Evolutionary conservation across 805 yeast species (phyloP).

Genomic region (Debaryomyces hansenii): DNA sequence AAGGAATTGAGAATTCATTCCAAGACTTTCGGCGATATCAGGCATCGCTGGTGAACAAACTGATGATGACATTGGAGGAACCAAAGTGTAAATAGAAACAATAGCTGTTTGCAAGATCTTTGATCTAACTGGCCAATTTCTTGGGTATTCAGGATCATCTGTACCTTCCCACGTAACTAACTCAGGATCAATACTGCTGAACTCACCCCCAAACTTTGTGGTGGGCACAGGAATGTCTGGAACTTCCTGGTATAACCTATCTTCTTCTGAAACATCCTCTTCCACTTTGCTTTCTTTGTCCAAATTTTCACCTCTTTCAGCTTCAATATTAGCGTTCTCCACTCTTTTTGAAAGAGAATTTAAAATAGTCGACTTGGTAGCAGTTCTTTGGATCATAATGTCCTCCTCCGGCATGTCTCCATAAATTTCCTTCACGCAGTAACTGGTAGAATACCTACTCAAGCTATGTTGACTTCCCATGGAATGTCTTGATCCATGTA

Average conservation of each 20-base stretch:
- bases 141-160: slow-evolving; percentile 61
- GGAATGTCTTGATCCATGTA: not conserved
- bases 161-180: slow-evolving; percentile 67
- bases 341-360: slow-evolving; percentile 32
- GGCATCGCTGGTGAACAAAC: slow-evolving; percentile 61
- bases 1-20: slow-evolving; percentile 41
- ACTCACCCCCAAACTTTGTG: slow-evolving; percentile 52
- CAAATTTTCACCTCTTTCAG: slow-evolving; percentile 6
- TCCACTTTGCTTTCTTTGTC: slow-evolving; percentile 17
- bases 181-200: slow-evolving; percentile 58
- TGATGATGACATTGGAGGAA: slow-evolving; percentile 64
- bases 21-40: slow-evolving; percentile 45
- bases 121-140: slow-evolving; percentile 52
- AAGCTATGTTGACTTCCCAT: slow-evolving; percentile 1
- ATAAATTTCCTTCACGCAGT: slow-evolving; percentile 39
- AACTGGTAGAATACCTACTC: slow-evolving; percentile 11
- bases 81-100: slow-evolving; percentile 55
- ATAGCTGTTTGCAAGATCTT: slow-evolving; percentile 47
- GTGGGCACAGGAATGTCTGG: slow-evolving; percentile 35
- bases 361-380: slow-evolving; percentile 45
- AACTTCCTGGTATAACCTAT: slow-evolving; percentile 9
- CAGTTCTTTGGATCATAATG: slow-evolving; percentile 41
- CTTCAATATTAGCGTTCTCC: slow-evolving; percentile 2
- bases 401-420: slow-evolving; percentile 37
- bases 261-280: slow-evolving; percentile 3